phyloP scores from a whole-genome alignment of 495 filamentous ascomycete genomes.

The Aspergillus avenaceus region DNA sequence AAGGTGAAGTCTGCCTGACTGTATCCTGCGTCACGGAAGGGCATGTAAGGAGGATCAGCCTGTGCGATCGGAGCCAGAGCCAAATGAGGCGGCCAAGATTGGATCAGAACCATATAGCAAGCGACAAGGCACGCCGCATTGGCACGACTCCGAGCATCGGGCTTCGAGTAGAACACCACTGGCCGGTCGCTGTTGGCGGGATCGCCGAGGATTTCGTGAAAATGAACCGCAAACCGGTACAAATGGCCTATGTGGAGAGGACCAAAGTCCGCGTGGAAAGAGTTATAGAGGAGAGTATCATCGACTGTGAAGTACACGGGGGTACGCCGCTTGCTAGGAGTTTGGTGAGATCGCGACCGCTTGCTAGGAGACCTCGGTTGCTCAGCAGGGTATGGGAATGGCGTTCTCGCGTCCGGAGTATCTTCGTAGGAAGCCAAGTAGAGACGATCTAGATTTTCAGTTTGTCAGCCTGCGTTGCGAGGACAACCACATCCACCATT shows the following conservation, averaged over 20 bases:
- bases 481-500: neutral
- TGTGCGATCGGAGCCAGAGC: constrained; percentile 96
- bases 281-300: constrained; percentile 89
- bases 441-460: constrained; percentile 66
- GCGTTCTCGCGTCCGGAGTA: constrained; percentile 70
- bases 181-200: constrained; percentile 76
- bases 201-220: constrained; percentile 91
- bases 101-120: constrained; percentile 98
- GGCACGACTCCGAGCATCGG: constrained; percentile 88
- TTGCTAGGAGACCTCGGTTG: constrained; percentile 67
- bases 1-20: constrained; percentile 96
- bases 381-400: constrained; percentile 76
- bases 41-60: constrained; percentile 95
- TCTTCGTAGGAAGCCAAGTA: constrained; percentile 92
- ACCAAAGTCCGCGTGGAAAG: constrained; percentile 97
- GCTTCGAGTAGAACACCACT: constrained; percentile 91
- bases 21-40: constrained; percentile 96
- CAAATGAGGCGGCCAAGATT: constrained; percentile 95
- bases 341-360: constrained; percentile 63
- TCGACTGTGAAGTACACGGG: constrained; percentile 97
- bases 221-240: constrained; percentile 89
- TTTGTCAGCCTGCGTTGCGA: neutral
- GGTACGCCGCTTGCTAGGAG: constrained; percentile 48
- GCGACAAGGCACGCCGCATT: constrained; percentile 96
- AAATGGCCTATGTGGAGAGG: constrained; percentile 95